These are phyloP conservation scores for Malassezia yamatoensis DNA, from an alignment of 1,284 basidiomycete genomes.

Conservation along the genomic window DNA sequence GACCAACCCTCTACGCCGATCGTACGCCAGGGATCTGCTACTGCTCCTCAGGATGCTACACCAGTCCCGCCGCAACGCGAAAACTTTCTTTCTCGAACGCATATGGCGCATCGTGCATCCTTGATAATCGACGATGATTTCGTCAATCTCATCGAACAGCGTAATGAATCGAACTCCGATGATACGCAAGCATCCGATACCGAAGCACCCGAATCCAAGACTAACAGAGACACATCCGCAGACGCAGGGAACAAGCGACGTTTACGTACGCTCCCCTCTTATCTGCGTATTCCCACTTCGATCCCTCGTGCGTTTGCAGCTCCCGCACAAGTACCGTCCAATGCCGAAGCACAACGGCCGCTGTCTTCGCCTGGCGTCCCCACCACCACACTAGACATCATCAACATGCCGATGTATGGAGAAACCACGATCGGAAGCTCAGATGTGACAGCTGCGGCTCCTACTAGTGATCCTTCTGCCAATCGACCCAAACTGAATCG, in stretches of 20 bases:
- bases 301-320: constrained; percentile 36
- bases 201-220: neutral
- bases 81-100: neutral
- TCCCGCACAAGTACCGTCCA: constrained; percentile 18
- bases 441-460: constrained; percentile 9
- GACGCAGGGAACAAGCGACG: neutral
- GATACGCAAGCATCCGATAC: neutral
- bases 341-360: constrained; percentile 4
- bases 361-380: constrained; percentile 12
- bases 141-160: neutral
- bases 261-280: constrained; percentile 35
- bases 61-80: neutral
- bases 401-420: constrained; percentile 3
- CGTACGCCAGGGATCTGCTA: too few relatives aligned
- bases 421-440: constrained; percentile 1
- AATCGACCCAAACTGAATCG: constrained; percentile 18
- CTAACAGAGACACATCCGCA: constrained; percentile 1
- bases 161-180: neutral
- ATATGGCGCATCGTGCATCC: constrained; percentile 14
- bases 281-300: constrained; percentile 45
- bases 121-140: constrained; percentile 12
- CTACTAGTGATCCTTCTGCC: constrained; percentile 11
- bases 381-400: constrained; percentile 28
- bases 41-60: neutral
- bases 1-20: neutral